phyloP scores from a whole-genome alignment of 2,329 filamentous ascomycete genomes.

The Paraphaeosphaeria sporulosa region DNA sequence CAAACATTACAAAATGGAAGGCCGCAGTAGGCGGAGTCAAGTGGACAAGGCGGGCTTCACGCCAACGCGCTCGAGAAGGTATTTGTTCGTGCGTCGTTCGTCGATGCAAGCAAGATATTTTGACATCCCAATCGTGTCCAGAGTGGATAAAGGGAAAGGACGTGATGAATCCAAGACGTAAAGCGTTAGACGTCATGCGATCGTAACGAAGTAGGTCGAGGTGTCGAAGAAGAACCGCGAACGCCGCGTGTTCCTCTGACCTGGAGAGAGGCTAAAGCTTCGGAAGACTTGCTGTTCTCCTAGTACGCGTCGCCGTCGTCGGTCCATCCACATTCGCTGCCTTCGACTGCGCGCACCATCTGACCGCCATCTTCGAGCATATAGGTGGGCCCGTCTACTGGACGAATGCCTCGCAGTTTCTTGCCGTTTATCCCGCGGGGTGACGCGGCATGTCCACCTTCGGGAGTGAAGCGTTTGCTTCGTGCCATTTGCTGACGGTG shows the following conservation, averaged over 20 bases:
- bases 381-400: constrained; percentile 50
- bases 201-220: background rate
- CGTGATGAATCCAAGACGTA: background rate
- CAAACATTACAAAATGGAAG: background rate
- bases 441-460: constrained; percentile 44
- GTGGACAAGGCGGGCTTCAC: background rate
- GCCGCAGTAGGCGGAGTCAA: background rate
- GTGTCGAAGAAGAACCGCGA: background rate
- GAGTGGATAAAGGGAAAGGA: background rate
- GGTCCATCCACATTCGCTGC: constrained; percentile 63
- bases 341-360: constrained; percentile 54
- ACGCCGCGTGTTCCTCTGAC: background rate
- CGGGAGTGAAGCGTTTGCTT: constrained; percentile 66
- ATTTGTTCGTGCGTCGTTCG: background rate
- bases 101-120: constrained; percentile 1
- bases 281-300: background rate
- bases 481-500: constrained; percentile 74
- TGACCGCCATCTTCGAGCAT: constrained; percentile 53
- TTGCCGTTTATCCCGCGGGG: constrained; percentile 46
- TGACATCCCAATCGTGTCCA: background rate
- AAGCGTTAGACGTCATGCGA: constrained; percentile 4
- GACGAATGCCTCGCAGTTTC: constrained; percentile 54
- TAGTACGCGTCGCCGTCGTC: constrained; percentile 54
- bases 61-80: background rate
- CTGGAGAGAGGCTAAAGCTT: background rate